Conservation (phyloP, 2,329 filamentous ascomycete genomes). For the Tolypocladium capitatum region DNA sequence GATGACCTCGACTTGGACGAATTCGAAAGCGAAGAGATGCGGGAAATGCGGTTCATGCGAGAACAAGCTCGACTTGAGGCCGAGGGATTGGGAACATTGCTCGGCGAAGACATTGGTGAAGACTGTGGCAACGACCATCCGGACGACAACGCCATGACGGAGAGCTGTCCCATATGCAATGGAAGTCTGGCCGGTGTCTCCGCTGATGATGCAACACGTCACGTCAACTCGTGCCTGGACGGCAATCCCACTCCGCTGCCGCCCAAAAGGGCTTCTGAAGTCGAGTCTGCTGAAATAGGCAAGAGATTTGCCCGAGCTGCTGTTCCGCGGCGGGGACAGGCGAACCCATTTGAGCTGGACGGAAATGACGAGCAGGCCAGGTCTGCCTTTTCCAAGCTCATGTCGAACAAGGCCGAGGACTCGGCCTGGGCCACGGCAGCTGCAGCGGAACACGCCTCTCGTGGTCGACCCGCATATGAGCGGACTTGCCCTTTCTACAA, state of each 20-base stretch:
- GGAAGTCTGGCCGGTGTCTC: conserved; percentile 45
- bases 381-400: conserved; percentile 84
- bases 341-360: conserved; percentile 58
- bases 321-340: conserved; percentile 65
- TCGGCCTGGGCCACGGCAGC: conserved; percentile 81
- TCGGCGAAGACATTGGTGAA: conserved; percentile 21
- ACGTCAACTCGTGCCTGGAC: conserved; percentile 90
- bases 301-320: conserved; percentile 55
- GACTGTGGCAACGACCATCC: conserved; percentile 19
- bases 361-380: conserved; percentile 21
- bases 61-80: conserved; percentile 58
- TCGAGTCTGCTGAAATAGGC: conserved; percentile 26
- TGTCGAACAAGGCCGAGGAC: conserved; percentile 85
- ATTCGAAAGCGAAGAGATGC: conserved; percentile 49
- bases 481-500: conserved; percentile 98
- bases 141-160: conserved; percentile 17
- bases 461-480: conserved; percentile 76
- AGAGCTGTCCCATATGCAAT: conserved; percentile 66
- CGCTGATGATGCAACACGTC: conserved; percentile 57
- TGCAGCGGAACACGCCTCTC: conserved; percentile 60
- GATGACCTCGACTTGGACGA: conserved; percentile 43
- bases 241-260: conserved; percentile 55
- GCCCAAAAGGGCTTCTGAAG: conserved; percentile 9
- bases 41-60: conserved; percentile 59
- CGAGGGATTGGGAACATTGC: conserved; percentile 34